Evolutionary conservation across 495 filamentous ascomycete genomes (phyloP).

Genomic region (Parachaetomium inaequale): DNA sequence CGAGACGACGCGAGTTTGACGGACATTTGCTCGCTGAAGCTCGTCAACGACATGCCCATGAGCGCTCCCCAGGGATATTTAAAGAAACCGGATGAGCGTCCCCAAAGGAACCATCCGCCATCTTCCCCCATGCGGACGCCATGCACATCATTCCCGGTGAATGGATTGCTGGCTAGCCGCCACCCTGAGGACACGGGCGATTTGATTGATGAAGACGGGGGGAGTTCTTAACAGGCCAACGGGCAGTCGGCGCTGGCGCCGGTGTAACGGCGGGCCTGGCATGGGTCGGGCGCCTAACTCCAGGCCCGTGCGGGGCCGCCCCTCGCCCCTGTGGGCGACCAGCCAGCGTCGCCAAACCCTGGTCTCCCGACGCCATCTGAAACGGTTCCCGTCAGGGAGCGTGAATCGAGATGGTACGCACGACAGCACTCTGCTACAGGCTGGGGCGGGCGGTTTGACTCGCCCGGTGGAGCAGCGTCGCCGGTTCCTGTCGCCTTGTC

Average conservation of each 20-base stretch:
- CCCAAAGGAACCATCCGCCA: no score
- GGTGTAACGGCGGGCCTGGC: slow-evolving; percentile 3
- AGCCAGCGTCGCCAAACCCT: slow-evolving; percentile 15
- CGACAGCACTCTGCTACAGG: slow-evolving; percentile 15
- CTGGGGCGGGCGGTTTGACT: slow-evolving; percentile 26
- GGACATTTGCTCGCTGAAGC: no score
- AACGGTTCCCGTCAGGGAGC: slow-evolving; percentile 41
- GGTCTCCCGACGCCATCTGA: slow-evolving; percentile 39
- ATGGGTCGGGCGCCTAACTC: neutral
- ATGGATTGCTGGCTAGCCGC: neutral
- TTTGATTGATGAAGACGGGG: neutral
- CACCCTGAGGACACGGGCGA: neutral
- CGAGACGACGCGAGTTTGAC: no score
- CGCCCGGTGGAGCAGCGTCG: slow-evolving; percentile 15
- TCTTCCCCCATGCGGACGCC: no score
- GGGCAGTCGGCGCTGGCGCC: neutral
- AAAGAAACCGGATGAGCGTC: no score
- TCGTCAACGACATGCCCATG: no score
- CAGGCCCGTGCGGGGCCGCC: slow-evolving; percentile 21
- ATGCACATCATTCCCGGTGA: neutral
- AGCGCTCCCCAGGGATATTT: no score
- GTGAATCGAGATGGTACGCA: slow-evolving; percentile 27
- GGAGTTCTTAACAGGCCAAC: neutral
- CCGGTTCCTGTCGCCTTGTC: slow-evolving; percentile 10
- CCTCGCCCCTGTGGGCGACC: slow-evolving; percentile 1